Conservation (phyloP, 2,329 filamentous ascomycete genomes). For the Delphinella strobiligena region DNA sequence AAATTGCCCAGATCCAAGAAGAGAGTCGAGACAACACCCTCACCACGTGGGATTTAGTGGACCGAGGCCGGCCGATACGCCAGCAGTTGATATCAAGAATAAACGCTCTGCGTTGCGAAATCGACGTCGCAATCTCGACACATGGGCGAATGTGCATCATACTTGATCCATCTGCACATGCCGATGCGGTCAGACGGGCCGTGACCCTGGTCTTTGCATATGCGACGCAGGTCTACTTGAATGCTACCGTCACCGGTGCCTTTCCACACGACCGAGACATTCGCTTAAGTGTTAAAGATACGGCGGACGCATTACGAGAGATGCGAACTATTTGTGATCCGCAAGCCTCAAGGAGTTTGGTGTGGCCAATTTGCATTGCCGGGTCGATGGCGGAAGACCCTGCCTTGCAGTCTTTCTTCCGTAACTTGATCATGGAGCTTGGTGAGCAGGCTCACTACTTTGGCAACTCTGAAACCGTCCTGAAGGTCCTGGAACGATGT, state of each 20-base stretch:
- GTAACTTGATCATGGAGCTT: conserved; percentile 1
- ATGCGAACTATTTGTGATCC: conserved; percentile 4
- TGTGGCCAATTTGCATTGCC: conserved; percentile 8
- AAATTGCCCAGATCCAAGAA: conserved; percentile 1
- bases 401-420: conserved; percentile 1
- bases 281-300: conserved; percentile 3
- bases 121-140: neutral
- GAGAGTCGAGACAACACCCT: neutral
- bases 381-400: conserved; percentile 6
- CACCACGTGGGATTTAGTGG: conserved; percentile 5
- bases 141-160: neutral
- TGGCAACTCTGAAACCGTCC: conserved; percentile 2
- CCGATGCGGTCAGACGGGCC: conserved; percentile 3
- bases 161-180: neutral
- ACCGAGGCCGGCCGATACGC: conserved; percentile 1
- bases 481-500: conserved; percentile 5
- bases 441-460: conserved; percentile 7
- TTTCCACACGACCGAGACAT: conserved; percentile 2
- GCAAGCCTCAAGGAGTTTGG: conserved; percentile 5
- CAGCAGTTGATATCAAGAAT: neutral
- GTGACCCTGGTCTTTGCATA: conserved; percentile 7
- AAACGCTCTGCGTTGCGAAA: neutral
- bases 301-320: conserved; percentile 5
- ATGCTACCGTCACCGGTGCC: conserved; percentile 3
- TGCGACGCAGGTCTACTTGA: conserved; percentile 6